These are phyloP conservation scores for Metschnikowia bowlesiae DNA, from an alignment of 805 yeast species.

Conservation along the genomic window DNA sequence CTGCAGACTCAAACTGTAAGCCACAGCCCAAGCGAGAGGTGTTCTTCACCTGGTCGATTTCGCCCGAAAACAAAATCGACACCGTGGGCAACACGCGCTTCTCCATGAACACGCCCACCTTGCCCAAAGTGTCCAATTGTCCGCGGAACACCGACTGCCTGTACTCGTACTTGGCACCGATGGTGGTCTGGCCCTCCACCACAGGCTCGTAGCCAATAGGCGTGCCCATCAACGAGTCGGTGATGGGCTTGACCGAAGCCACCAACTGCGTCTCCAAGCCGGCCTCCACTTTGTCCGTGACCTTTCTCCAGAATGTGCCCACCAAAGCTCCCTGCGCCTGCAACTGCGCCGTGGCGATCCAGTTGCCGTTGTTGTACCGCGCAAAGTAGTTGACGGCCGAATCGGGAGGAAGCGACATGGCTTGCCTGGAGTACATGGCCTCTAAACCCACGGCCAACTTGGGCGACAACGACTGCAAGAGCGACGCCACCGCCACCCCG, in stretches of 20 bases:
- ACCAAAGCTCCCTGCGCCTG: constrained; percentile 88
- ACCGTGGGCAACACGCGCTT: constrained; percentile 90
- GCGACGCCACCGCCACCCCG: constrained; percentile 90
- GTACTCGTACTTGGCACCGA: constrained; percentile 97
- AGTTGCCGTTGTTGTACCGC: constrained; percentile 81
- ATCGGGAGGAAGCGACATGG: constrained; percentile 70
- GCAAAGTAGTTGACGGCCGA: constrained; percentile 86
- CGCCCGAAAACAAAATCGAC: constrained; percentile 84
- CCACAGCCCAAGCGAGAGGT: constrained; percentile 88
- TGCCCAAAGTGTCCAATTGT: constrained; percentile 86
- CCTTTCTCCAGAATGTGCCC: constrained; percentile 91
- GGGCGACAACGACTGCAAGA: constrained; percentile 84
- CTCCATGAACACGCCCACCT: constrained; percentile 86
- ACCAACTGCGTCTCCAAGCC: constrained; percentile 84
- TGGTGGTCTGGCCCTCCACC: constrained; percentile 85
- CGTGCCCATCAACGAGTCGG: constrained; percentile 69
- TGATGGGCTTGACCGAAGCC: constrained; percentile 70
- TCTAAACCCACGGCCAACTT: constrained; percentile 86
- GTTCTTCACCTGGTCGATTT: constrained; percentile 73
- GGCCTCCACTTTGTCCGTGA: constrained; percentile 90
- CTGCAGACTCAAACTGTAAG: constrained; percentile 92
- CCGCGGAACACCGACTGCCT: constrained; percentile 96
- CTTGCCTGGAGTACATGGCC: constrained; percentile 79
- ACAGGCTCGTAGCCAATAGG: constrained; percentile 81
- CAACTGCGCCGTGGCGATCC: constrained; percentile 92